phyloP scores from a whole-genome alignment of 192 early-diverging fungal genomes.

The Entomortierella beljakovae region DNA sequence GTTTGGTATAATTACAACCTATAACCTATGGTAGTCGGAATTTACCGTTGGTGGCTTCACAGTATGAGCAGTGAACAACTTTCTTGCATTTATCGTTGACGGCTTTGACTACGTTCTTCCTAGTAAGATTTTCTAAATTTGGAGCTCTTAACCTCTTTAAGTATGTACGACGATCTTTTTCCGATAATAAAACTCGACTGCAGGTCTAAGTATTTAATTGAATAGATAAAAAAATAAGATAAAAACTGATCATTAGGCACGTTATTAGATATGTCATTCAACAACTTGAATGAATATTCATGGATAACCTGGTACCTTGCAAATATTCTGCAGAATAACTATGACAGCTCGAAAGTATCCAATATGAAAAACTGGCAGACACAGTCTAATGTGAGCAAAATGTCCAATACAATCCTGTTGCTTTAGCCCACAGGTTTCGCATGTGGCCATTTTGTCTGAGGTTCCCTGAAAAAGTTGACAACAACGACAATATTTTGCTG shows the following conservation, averaged over 20 bases:
- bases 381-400: constrained; percentile 93
- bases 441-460: constrained; percentile 83
- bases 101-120: constrained; percentile 82
- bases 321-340: constrained; percentile 94
- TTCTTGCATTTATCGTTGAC: constrained; percentile 93
- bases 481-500: not conserved
- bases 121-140: constrained; percentile 84
- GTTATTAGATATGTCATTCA: not conserved
- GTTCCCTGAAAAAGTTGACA: constrained; percentile 67
- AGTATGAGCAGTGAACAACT: constrained; percentile 84
- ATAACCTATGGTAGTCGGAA: not conserved
- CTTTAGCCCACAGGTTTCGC: constrained; percentile 91
- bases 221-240: not conserved
- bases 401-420: constrained; percentile 96
- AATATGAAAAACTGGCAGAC: constrained; percentile 97
- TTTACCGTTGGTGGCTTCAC: constrained; percentile 82
- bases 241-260: not conserved
- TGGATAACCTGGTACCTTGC: constrained; percentile 74
- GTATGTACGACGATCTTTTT: constrained; percentile 76
- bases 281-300: not conserved
- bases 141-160: constrained; percentile 78
- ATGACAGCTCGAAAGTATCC: constrained; percentile 95
- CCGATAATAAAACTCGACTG: constrained; percentile 88
- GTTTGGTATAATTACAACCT: not conserved
- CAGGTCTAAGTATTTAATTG: constrained; percentile 73